Conservation (phyloP, 2,329 filamentous ascomycete genomes). For the Cordyceps cicadae region DNA sequence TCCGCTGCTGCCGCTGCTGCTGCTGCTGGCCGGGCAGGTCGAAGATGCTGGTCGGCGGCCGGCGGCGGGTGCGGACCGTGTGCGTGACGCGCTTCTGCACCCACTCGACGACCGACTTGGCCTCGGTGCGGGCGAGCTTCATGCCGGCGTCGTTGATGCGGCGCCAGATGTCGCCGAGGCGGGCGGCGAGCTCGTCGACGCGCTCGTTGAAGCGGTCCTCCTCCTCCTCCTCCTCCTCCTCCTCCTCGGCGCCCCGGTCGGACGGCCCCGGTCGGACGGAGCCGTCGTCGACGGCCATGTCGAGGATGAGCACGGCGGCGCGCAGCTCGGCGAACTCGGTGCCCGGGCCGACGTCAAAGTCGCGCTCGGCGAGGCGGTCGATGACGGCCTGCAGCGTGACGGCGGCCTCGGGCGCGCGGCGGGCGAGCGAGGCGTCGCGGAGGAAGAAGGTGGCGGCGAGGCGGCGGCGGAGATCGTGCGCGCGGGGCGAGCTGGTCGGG, state of each 20-base stretch:
- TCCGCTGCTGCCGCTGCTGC: conserved; percentile 28
- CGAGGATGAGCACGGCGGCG: conserved; percentile 59
- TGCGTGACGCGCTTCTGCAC: conserved; percentile 66
- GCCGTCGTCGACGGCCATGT: conserved; percentile 65
- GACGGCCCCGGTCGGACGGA: conserved; percentile 19
- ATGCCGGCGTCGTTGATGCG: conserved; percentile 69
- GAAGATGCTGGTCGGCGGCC: conserved; percentile 45
- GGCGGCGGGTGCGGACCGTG: conserved; percentile 57
- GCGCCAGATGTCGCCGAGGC: conserved; percentile 48
- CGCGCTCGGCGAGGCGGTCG: conserved; percentile 35
- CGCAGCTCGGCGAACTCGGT: conserved; percentile 64
- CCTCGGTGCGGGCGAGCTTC: conserved; percentile 62
- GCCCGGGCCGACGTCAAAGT: conserved; percentile 43
- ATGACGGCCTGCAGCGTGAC: conserved; percentile 37
- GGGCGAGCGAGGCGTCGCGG: conserved; percentile 34
- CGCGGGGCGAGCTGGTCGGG: conserved; percentile 39
- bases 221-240: too few relatives aligned
- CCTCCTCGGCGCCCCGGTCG: too few relatives aligned
- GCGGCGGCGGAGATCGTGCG: conserved; percentile 55
- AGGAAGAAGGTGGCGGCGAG: conserved; percentile 60
- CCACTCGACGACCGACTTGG: conserved; percentile 67
- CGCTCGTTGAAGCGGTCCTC: conserved; percentile 55
- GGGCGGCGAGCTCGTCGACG: conserved; percentile 57
- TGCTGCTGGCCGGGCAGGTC: conserved; percentile 28
- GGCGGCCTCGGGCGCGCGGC: conserved; percentile 31